Conservation (phyloP, 805 yeast genomes). For the Danielia reshetovae region DNA sequence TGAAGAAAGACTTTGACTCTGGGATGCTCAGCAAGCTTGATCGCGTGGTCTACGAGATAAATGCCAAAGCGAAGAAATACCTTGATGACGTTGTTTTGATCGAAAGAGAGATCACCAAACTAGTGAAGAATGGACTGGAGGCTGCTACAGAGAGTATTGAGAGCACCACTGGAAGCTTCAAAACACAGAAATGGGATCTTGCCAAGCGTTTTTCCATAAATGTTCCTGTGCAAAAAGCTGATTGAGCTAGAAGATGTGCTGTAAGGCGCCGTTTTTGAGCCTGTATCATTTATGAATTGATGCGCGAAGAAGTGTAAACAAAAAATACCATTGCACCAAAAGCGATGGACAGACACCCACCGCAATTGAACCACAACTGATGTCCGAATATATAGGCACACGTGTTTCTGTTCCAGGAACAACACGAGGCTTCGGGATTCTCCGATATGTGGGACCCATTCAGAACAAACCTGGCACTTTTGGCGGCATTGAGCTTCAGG, state of each 20-base stretch:
- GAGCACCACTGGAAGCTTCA: no score
- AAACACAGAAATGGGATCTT: background rate
- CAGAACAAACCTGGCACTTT: slow-evolving; percentile 67
- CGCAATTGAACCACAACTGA: slow-evolving; percentile 3
- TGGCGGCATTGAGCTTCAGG: slow-evolving; percentile 86
- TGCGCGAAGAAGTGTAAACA: background rate
- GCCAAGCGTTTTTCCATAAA: background rate
- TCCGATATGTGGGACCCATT: slow-evolving; percentile 70
- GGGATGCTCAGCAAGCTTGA: slow-evolving; percentile 23
- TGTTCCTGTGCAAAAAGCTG: background rate
- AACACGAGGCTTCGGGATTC: slow-evolving; percentile 59
- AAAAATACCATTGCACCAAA: background rate
- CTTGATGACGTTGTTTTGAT: slow-evolving; percentile 6
- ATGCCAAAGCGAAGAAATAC: slow-evolving; percentile 14
- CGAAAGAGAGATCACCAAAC: slow-evolving; percentile 1
- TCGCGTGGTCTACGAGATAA: slow-evolving; percentile 25
- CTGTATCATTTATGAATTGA: background rate
- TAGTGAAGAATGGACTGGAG: no score
- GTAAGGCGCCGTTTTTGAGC: no score
- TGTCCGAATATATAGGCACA: slow-evolving; percentile 32
- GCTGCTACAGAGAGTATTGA: no score
- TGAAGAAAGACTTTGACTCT: slow-evolving; percentile 17
- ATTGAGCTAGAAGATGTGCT: no score
- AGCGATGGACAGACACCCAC: no score
- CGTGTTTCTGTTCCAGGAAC: slow-evolving; percentile 54